Conservation (phyloP, 495 filamentous ascomycete species). For the Penicillium soppii region DNA sequence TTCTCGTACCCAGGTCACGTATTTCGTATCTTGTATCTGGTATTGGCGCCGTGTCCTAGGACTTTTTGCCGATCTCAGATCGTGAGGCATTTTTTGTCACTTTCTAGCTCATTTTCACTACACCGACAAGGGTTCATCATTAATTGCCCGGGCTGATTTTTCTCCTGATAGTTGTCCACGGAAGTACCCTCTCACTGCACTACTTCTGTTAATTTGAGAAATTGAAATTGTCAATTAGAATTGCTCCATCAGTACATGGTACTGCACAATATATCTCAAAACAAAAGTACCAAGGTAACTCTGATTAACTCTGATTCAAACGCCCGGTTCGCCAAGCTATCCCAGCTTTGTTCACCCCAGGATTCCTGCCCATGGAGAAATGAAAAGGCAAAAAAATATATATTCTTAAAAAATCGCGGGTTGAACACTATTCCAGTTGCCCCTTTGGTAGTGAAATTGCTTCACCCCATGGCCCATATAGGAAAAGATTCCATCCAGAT, state of each 20-base stretch:
- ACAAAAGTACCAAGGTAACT: background rate
- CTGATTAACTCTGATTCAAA: slow-evolving; percentile 7
- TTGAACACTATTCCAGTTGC: background rate
- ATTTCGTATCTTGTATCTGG: background rate
- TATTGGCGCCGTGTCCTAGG: background rate
- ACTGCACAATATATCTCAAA: background rate
- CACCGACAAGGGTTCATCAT: background rate
- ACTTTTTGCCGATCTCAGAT: slow-evolving; percentile 9
- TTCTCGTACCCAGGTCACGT: background rate
- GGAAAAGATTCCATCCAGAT: slow-evolving; percentile 9
- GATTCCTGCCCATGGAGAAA: slow-evolving; percentile 24
- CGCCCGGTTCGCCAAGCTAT: slow-evolving; percentile 25
- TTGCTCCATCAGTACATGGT: too few species aligned
- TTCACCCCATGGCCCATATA: slow-evolving; percentile 3
- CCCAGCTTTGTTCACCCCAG: slow-evolving; percentile 23
- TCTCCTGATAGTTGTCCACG: background rate
- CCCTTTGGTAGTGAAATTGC: background rate
- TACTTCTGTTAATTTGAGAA: background rate
- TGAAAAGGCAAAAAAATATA: background rate
- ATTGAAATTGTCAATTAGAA: too few species aligned
- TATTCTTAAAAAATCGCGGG: background rate
- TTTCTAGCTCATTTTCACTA: background rate
- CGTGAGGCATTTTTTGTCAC: slow-evolving; percentile 12
- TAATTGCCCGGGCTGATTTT: background rate
- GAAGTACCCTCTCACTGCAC: background rate